These are phyloP conservation scores for Lactarius quietus DNA, from an alignment of 768 basidiomycete genomes.

Conservation along the genomic window DNA sequence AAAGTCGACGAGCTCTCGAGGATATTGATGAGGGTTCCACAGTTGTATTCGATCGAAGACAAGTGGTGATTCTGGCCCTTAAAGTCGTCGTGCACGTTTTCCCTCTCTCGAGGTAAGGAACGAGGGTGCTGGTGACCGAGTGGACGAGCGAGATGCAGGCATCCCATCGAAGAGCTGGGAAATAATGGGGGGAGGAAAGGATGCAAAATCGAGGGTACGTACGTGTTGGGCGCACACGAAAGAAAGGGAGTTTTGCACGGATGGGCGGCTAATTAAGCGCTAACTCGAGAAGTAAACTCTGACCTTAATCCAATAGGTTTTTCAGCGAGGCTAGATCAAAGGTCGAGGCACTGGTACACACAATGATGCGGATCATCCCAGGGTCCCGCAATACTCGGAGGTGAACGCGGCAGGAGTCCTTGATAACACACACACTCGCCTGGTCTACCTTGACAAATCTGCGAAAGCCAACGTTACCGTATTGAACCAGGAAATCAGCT, in stretches of 20 bases:
- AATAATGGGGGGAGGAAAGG: not conserved
- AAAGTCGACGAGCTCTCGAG: no score
- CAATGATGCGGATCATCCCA: not conserved
- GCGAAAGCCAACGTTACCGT: not conserved
- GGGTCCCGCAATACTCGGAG: not conserved
- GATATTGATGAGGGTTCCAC: slow-evolving; percentile 4
- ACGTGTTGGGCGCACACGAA: not conserved
- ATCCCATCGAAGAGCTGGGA: slow-evolving; percentile 5
- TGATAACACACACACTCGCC: not conserved
- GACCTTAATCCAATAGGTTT: not conserved
- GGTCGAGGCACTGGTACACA: not conserved
- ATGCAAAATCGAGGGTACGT: slow-evolving; percentile 19
- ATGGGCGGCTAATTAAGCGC: no score
- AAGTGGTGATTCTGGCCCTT: slow-evolving; percentile 8
- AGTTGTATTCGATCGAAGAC: not conserved
- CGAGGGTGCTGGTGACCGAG: slow-evolving; percentile 12
- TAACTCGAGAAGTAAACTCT: not conserved
- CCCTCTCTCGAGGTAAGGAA: slow-evolving; percentile 6
- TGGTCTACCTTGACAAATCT: not conserved
- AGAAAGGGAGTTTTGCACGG: not conserved
- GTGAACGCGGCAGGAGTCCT: not conserved
- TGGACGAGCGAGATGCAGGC: not conserved
- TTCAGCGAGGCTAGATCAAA: not conserved
- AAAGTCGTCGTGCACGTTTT: slow-evolving; percentile 3
- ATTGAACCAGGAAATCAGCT: not conserved